Evolutionary conservation across 257 asterid genomes (phyloP), one percentile per base, ranked within the genome.

Genomic region (Scutellaria galericulata): DNA sequence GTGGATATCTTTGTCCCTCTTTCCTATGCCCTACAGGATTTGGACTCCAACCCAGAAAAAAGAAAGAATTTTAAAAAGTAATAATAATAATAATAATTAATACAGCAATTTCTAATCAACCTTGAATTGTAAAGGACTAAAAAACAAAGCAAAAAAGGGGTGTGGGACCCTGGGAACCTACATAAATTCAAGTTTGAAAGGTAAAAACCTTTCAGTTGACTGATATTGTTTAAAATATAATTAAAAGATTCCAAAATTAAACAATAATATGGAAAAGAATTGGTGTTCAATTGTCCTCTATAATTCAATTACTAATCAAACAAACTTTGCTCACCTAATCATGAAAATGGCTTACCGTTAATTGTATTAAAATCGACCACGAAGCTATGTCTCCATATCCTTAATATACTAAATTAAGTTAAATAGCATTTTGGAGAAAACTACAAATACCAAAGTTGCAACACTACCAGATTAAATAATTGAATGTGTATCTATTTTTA

Each of bases 311-410:
- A 13, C 27, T 5, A 46, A 48, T n/a, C 14, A 66, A 50, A 64
- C 31, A 44, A 64, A 7, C 41, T 27, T 57, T 27, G 64, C 15
- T 11, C 41, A 12, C 62, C 44, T 24, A 57, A 61, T 14, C 2
- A 61, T 40, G 18, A 7, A 4, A 61, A 61, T 7, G 35, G 5
- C 20, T 3, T 11, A 27, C 64, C n/a, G 42, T 14, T 3, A 61
- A 12, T 11, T 48, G 60, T 66, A 51, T 51, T 51, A 37, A 67
- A 67, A 67, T 51, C 56, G 39, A 35, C 9, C 62, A 67, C 59
- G 41, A 48, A 31, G 60, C 37, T 35, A 8, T 66, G 72, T 48
- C 71, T 66, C 56, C 70, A 27, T 24, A 42, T 22, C 59, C 60
- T 35, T 9, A 40, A 50, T 48, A 50, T 66, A 15, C 18, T 50